Evolutionary conservation across 2,329 filamentous ascomycete genomes (phyloP), one percentile per base, ranked within the genome.

Genomic region (Clarireedia sp.): DNA sequence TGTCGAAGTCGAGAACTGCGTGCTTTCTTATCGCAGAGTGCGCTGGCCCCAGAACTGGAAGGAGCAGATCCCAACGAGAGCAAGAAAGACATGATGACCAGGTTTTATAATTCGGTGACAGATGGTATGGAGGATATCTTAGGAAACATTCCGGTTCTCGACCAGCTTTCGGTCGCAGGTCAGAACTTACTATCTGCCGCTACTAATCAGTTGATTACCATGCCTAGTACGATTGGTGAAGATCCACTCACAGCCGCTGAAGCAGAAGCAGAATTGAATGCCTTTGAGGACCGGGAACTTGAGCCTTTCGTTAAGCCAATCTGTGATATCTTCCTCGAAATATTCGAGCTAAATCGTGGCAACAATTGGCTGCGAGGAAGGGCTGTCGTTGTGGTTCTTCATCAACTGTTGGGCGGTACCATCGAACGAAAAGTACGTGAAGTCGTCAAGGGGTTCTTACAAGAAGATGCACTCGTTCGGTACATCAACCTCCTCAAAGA

Each of bases 271-370:
- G 94, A 97, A 71, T 76, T 99, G 48, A 89, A 91, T 56, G 92
- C 92, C 0, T 97, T 95, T 66, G 92, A 97, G 71, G 86, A 89
- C 67, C 86, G 85, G 65, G 90, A 96, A 64, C 77, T 90, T 2
- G 90, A 95, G 67, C 94, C 94, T 1, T 97, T 99, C 66, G 94
- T 99, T 65, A 99, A 96, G 69, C 95, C 94, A 3, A 96, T 99
- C 59, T 96, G 91, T 71, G 94, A 99, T 70, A 85, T 99, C 58
- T 99, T 99, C 72, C 80, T 99, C 16, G 94, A 99, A 69, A 82
- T 90, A 0, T 99, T 99, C 67, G 91, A 96, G 67, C 79, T 99
- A 40, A 95, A 96, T 70, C 85, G 87, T 58, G 91, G 92, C 41
- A 96, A 95, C 71, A 97, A 95, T 70, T 99, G 94, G 95, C 82